A percentile compares a stretch with the other conserved stretches of the same genome.
phyloP scores from a whole-genome alignment of 2,329 filamentous ascomycete genomes.

The Herpotrichia juniperi region DNA sequence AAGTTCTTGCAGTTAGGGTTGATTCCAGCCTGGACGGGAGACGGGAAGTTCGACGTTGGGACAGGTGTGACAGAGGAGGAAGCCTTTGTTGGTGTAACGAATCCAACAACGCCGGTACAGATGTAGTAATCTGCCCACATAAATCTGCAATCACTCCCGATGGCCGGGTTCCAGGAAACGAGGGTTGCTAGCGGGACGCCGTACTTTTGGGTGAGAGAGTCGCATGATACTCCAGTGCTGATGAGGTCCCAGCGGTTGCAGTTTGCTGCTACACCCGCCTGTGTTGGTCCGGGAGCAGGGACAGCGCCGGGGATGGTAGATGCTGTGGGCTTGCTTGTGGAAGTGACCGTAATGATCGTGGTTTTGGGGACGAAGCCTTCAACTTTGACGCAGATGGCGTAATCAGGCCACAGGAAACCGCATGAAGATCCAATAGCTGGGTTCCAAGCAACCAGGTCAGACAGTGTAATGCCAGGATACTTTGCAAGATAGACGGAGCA shows the following conservation, averaged over 20 bases:
- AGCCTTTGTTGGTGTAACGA: not conserved
- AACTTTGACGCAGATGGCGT: not conserved
- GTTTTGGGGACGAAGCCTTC: not conserved
- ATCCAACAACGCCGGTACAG: not conserved
- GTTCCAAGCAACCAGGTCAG: not conserved
- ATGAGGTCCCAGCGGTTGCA: slow-evolving; percentile 3
- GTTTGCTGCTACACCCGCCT: not conserved
- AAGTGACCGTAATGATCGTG: not conserved
- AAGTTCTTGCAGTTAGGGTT: not conserved
- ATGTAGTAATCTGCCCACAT: not conserved
- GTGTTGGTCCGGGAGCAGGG: not conserved
- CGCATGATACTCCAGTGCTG: not conserved
- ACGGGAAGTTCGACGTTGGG: not conserved
- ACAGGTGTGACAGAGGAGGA: not conserved
- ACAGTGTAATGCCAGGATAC: not conserved
- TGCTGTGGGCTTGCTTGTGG: not conserved
- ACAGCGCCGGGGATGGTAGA: not conserved
- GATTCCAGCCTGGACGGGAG: not conserved
- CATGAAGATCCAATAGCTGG: not conserved
- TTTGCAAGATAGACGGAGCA: not conserved
- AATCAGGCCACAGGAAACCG: not conserved
- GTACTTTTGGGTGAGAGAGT: not conserved
- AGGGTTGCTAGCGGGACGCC: not conserved
- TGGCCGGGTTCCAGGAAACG: slow-evolving; percentile 3
- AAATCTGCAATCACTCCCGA: not conserved